Conservation (phyloP, 805 yeast species). For the Myxozyma vanderwaltii region DNA sequence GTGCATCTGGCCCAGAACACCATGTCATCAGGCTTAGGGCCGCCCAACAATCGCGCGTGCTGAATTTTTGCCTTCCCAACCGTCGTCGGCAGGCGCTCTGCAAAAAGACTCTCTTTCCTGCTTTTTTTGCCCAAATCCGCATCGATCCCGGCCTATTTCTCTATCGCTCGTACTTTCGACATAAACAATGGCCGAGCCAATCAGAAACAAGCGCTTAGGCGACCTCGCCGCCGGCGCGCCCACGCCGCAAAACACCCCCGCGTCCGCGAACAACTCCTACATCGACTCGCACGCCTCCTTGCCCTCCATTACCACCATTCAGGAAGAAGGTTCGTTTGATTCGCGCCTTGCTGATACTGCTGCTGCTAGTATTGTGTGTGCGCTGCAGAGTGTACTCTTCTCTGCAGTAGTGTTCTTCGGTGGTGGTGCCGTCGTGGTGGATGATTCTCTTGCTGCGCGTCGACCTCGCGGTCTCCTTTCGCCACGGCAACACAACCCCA, state of each 20-base stretch:
- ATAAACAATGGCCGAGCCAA: conserved; percentile 76
- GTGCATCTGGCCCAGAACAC: too few species aligned
- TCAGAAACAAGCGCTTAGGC: conserved; percentile 66
- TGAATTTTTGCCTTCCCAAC: conserved; percentile 14
- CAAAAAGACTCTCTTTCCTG: too few species aligned
- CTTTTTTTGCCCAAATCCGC: neutral
- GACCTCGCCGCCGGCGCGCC: conserved; percentile 87
- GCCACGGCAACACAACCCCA: too few species aligned
- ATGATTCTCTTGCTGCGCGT: conserved; percentile 1
- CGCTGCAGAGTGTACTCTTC: neutral
- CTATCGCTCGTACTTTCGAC: neutral
- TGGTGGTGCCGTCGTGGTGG: neutral
- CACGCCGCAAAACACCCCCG: conserved; percentile 98
- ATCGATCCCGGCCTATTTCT: neutral
- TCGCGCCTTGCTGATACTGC: neutral
- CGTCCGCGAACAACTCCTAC: conserved; percentile 59
- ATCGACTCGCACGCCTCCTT: conserved; percentile 51
- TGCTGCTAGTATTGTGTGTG: neutral
- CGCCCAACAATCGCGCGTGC: conserved; percentile 11
- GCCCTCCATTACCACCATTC: conserved; percentile 65
- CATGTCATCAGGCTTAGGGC: neutral
- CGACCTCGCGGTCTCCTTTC: neutral
- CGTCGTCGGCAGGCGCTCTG: neutral
- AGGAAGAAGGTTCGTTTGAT: conserved; percentile 56
- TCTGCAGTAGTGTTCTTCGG: neutral